Conservation (phyloP, 2,329 filamentous ascomycete species). For the Arthrobotrys conoides region DNA sequence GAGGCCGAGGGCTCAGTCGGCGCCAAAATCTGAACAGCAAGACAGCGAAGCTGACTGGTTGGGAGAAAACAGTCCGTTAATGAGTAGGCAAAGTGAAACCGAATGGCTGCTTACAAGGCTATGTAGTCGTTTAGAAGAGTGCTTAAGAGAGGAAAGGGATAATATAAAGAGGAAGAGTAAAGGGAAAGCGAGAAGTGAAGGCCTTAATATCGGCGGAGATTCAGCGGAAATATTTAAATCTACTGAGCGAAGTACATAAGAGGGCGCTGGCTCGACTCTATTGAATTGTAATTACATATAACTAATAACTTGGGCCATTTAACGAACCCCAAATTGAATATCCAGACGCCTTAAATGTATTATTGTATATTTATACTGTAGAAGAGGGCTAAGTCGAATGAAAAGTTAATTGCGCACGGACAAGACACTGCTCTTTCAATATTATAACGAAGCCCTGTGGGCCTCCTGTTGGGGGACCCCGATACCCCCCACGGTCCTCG, state of each 20-base stretch:
- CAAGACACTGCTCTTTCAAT: background rate
- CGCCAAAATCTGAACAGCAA: constrained; percentile 68
- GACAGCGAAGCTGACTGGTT: constrained; percentile 81
- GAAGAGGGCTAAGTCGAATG: background rate
- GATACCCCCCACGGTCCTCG: constrained; percentile 38
- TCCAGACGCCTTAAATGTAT: constrained; percentile 2
- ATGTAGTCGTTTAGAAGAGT: constrained; percentile 75
- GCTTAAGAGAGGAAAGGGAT: constrained; percentile 65
- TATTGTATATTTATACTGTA: background rate
- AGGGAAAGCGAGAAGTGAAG: constrained; percentile 42
- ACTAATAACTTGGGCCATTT: background rate
- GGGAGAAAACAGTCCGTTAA: constrained; percentile 77
- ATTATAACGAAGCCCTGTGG: background rate
- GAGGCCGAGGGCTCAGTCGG: constrained; percentile 69
- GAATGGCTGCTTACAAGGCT: constrained; percentile 78
- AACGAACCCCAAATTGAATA: background rate
- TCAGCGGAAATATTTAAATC: background rate
- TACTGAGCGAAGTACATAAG: constrained; percentile 6
- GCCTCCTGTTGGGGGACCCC: constrained; percentile 32
- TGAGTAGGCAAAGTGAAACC: constrained; percentile 75
- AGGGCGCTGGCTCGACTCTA: background rate
- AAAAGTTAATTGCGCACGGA: background rate
- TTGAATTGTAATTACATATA: constrained; percentile 25
- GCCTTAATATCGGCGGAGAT: constrained; percentile 7
- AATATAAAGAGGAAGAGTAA: constrained; percentile 29